Percentiles rank a stretch among this genome's conserved stretches.
Conservation (phyloP, 805 yeast species). For the Teunomyces panamensis region DNA sequence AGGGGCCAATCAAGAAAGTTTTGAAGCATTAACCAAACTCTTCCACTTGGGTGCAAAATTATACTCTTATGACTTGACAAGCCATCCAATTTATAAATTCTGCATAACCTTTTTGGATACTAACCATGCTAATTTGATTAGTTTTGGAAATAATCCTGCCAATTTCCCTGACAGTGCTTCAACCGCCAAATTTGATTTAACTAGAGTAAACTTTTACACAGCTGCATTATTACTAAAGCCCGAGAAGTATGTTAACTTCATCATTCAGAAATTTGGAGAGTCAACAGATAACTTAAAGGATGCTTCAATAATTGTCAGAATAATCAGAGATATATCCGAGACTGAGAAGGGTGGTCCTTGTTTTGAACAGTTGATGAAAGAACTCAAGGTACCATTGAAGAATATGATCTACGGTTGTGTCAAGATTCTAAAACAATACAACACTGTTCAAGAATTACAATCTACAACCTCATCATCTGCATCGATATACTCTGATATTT, state of each 20-base stretch:
- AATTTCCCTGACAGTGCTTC: conserved; percentile 13
- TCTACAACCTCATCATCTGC: conserved; percentile 3
- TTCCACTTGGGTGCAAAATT: conserved; percentile 36
- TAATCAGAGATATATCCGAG: conserved; percentile 30
- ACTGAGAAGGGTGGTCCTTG: conserved; percentile 16
- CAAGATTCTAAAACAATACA: conserved; percentile 19
- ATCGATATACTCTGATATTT: conserved; percentile 4
- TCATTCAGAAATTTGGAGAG: conserved; percentile 22
- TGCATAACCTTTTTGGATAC: conserved; percentile 29
- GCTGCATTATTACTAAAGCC: conserved; percentile 38
- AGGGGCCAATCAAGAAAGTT: conserved; percentile 27
- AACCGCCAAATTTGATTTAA: conserved; percentile 16
- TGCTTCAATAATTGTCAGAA: conserved; percentile 24
- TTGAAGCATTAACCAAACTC: conserved; percentile 33
- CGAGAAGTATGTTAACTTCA: conserved; percentile 22
- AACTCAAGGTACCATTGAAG: conserved; percentile 23
- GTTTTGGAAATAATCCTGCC: conserved; percentile 6
- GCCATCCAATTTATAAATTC: conserved; percentile 30
- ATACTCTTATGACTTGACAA: conserved; percentile 12
- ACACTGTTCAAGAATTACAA: background rate
- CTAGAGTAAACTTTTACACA: conserved; percentile 27
- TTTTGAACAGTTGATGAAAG: conserved; percentile 23
- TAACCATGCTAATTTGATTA: conserved; percentile 23
- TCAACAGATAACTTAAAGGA: conserved; percentile 22
- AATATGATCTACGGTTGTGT: conserved; percentile 24